Percentiles rank a stretch among this genome's conserved stretches.
Evolutionary conservation across 2,329 filamentous ascomycete species (phyloP).

Genomic region (Leptographium flavum): DNA sequence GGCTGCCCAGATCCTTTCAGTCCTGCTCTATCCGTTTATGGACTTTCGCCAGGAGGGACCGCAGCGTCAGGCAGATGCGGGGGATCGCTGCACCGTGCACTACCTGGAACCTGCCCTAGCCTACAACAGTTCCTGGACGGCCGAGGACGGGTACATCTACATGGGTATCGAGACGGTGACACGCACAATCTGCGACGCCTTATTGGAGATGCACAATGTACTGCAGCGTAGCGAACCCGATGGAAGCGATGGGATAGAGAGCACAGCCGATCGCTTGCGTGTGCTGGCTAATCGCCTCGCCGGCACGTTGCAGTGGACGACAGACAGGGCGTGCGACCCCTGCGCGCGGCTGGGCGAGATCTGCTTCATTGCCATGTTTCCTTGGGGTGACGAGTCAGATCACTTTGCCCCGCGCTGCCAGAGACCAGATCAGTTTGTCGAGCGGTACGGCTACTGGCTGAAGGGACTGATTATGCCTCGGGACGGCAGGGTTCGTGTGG

Average conservation of each 20-base stretch:
- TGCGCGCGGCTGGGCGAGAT: slow-evolving; percentile 19
- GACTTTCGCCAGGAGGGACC: too few relatives aligned
- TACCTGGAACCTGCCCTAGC: slow-evolving; percentile 18
- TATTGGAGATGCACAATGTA: slow-evolving; percentile 16
- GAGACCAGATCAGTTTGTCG: not conserved
- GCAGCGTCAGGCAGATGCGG: too few relatives aligned
- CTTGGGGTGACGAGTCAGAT: slow-evolving; percentile 17
- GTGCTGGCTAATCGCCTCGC: slow-evolving; percentile 3
- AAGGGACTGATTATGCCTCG: not conserved
- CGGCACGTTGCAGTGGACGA: slow-evolving; percentile 18
- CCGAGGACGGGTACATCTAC: slow-evolving; percentile 29
- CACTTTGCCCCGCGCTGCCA: slow-evolving; percentile 10
- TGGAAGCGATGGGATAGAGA: too few relatives aligned
- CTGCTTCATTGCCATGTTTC: slow-evolving; percentile 25
- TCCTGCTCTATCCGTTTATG: too few relatives aligned
- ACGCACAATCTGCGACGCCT: slow-evolving; percentile 22
- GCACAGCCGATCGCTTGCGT: not conserved
- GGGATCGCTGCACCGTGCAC: too few relatives aligned
- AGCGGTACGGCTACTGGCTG: slow-evolving; percentile 2
- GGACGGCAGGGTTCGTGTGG: not conserved
- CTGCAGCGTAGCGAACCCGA: slow-evolving; percentile 10
- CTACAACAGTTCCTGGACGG: slow-evolving; percentile 17
- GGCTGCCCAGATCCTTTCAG: too few relatives aligned
- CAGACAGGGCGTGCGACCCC: slow-evolving; percentile 20
- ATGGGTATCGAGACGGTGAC: slow-evolving; percentile 26